Evolutionary conservation across 805 yeast genomes (phyloP).

Genomic region (Candida berthetii): DNA sequence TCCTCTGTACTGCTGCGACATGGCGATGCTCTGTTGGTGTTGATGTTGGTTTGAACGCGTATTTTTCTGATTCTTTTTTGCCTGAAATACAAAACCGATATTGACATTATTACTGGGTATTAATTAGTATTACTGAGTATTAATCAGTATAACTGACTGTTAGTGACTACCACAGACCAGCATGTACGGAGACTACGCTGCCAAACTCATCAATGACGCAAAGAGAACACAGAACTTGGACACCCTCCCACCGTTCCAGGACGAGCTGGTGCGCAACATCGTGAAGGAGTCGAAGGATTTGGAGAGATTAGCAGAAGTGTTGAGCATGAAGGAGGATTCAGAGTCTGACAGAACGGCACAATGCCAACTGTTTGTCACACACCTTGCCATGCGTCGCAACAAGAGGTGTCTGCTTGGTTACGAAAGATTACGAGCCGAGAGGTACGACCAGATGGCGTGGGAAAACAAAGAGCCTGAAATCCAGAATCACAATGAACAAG

Average conservation of each 20-base stretch:
- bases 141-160: too few species aligned
- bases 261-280: conserved; percentile 63
- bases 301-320: conserved; percentile 46
- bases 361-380: conserved; percentile 52
- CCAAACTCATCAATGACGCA: conserved; percentile 80
- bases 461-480: conserved; percentile 50
- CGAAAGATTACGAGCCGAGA: conserved; percentile 62
- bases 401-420: conserved; percentile 87
- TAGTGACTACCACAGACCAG: not conserved
- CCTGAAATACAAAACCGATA: too few species aligned
- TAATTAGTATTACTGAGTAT: too few species aligned
- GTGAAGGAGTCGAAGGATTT: conserved; percentile 66
- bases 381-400: conserved; percentile 76
- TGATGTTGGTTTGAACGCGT: not conserved
- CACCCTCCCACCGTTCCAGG: conserved; percentile 62
- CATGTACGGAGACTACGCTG: conserved; percentile 89
- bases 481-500: conserved; percentile 73
- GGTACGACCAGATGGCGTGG: conserved; percentile 70
- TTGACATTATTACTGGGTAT: too few species aligned
- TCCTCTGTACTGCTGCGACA: not conserved
- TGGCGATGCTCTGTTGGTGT: not conserved
- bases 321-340: conserved; percentile 16
- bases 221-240: conserved; percentile 67
- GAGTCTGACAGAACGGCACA: conserved; percentile 41
- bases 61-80: too few species aligned